phyloP scores from a whole-genome alignment of 2,329 filamentous ascomycete genomes.

The Fusarium tricinctum region DNA sequence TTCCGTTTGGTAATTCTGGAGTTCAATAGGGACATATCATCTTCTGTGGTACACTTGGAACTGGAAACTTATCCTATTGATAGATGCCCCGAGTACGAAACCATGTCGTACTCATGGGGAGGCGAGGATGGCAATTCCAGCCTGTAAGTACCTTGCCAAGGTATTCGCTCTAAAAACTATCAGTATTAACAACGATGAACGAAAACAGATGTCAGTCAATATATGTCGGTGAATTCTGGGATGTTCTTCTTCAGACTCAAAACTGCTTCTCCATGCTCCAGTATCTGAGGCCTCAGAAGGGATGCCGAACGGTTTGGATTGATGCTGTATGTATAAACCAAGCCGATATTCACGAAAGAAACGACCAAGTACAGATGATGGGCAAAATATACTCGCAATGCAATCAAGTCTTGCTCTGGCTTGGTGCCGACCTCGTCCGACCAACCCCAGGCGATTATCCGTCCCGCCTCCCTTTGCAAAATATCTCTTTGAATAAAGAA shows the following conservation, averaged over 20 bases:
- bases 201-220: neutral
- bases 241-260: neutral
- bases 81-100: neutral
- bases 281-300: neutral
- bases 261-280: neutral
- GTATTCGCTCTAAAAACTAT: fast-evolving
- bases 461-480: neutral
- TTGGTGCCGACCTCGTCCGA: neutral
- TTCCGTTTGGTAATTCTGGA: neutral
- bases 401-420: neutral
- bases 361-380: neutral
- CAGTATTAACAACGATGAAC: neutral
- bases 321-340: constrained; percentile 1
- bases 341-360: neutral
- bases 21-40: neutral
- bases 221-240: neutral
- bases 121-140: neutral
- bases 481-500: neutral
- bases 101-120: neutral
- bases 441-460: neutral
- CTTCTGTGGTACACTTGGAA: too few species aligned
- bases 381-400: neutral
- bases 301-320: neutral
- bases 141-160: neutral
- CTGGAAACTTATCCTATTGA: neutral